These are phyloP conservation scores for Nelumbo lutea DNA, from an alignment of 164 flowering plant genomes.

Conservation along the genomic window DNA sequence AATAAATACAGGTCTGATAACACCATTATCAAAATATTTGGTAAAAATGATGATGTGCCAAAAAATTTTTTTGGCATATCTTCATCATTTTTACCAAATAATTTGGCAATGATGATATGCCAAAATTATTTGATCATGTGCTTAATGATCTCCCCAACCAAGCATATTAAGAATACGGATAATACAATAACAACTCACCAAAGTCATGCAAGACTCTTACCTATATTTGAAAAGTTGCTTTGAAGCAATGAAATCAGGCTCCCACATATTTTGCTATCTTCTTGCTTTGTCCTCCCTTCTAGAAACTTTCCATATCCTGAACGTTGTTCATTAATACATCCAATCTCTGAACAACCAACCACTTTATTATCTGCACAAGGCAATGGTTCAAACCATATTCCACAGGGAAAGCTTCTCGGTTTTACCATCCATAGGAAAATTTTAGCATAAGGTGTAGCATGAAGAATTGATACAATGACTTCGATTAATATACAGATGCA, in stretches of 20 bases:
- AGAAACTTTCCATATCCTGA: constrained; percentile 10
- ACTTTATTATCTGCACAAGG: constrained; percentile 20
- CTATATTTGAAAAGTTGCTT: constrained; percentile 53
- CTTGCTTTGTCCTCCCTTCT: constrained; percentile 10
- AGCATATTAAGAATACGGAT: neutral
- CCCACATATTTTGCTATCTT: constrained; percentile 13
- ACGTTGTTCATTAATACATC: constrained; percentile 4
- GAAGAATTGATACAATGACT: constrained; percentile 54
- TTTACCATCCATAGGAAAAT: constrained; percentile 65
- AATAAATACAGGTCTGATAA: too few species aligned
- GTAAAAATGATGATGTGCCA: too few species aligned
- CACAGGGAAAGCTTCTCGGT: constrained; percentile 74
- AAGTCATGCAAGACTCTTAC: constrained; percentile 31
- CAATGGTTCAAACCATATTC: constrained; percentile 72
- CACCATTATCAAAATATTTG: too few species aligned
- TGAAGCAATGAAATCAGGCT: constrained; percentile 47
- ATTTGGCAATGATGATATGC: too few species aligned
- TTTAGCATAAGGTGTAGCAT: constrained; percentile 75
- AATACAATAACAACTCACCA: neutral
- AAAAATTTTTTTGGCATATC: too few species aligned
- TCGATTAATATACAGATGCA: constrained; percentile 47
- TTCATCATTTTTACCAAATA: too few species aligned
- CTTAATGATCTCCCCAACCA: neutral
- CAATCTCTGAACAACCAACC: constrained; percentile 14
- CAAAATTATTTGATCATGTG: too few species aligned